Percentiles rank a stretch among this genome's conserved stretches.
Conservation (phyloP, 75 land plant species). For the Chamaecyparis obtusa region DNA sequence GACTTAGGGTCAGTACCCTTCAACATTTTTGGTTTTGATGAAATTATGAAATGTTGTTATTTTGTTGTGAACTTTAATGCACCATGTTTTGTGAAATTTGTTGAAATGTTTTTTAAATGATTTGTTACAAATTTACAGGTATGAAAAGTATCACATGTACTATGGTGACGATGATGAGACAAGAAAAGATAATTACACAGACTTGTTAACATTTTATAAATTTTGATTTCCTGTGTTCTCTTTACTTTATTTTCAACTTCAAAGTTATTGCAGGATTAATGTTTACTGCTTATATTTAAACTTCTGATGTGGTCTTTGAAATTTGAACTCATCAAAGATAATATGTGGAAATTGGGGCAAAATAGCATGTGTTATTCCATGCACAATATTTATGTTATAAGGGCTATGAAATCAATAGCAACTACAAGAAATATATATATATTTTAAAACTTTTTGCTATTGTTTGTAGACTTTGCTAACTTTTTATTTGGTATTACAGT, state of each 20-base stretch:
- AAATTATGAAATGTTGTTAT: background rate
- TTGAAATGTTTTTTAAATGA: background rate
- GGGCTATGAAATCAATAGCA: background rate
- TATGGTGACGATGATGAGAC: conserved; percentile 68
- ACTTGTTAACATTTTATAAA: conserved; percentile 46
- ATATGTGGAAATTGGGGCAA: background rate
- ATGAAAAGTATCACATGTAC: conserved; percentile 73
- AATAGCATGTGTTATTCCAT: background rate
- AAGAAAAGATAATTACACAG: conserved; percentile 75
- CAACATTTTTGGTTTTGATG: background rate
- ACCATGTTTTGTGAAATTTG: background rate
- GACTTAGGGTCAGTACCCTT: too few relatives aligned
- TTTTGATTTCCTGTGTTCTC: background rate
- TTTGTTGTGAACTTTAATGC: background rate
- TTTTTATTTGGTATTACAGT: background rate
- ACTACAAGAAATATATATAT: background rate
- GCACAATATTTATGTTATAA: background rate
- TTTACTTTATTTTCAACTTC: background rate
- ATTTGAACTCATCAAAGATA: background rate
- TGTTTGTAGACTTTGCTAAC: background rate
- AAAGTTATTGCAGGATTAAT: background rate
- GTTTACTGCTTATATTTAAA: background rate
- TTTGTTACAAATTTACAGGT: conserved; percentile 31
- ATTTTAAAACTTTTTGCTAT: too few relatives aligned
- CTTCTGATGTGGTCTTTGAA: background rate